A percentile compares a stretch with the other conserved stretches of the same genome.
These are phyloP conservation scores for Przewalskia tangutica DNA, from an alignment of 257 asterid species.

Conservation along the genomic window DNA sequence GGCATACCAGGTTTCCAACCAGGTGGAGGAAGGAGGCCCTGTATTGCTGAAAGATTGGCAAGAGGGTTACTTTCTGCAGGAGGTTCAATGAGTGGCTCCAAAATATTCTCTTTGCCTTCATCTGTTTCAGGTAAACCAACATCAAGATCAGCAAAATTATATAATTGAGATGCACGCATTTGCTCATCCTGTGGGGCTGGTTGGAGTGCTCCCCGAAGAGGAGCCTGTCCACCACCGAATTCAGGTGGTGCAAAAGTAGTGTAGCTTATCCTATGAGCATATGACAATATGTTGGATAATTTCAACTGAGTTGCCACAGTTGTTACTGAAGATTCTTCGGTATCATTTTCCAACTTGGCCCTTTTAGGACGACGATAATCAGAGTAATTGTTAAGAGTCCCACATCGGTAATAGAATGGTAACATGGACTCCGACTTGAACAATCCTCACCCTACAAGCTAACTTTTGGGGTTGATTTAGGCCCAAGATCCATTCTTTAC, in stretches of 20 bases:
- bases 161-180: conserved; percentile 82
- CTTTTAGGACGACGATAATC: conserved; percentile 67
- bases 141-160: conserved; percentile 56
- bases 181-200: conserved; percentile 99
- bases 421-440: no score
- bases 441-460: no score
- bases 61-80: conserved; percentile 28
- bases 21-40: conserved; percentile 48
- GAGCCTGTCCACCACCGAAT: conserved; percentile 74
- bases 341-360: conserved; percentile 29
- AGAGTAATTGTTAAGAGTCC: no score
- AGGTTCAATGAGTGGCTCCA: conserved; percentile 52
- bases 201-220: conserved; percentile 84
- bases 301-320: conserved; percentile 66
- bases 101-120: conserved; percentile 41
- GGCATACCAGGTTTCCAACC: conserved; percentile 99
- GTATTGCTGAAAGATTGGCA: conserved; percentile 31
- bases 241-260: conserved; percentile 97
- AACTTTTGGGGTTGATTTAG: no score
- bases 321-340: conserved; percentile 44
- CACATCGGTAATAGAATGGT: no score
- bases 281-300: conserved; percentile 63
- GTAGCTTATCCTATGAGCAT: conserved; percentile 82
- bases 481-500: no score
- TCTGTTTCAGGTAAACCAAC: conserved; percentile 68